Conservation (phyloP, 495 filamentous ascomycete species). For the Hypoxylon rickii region DNA sequence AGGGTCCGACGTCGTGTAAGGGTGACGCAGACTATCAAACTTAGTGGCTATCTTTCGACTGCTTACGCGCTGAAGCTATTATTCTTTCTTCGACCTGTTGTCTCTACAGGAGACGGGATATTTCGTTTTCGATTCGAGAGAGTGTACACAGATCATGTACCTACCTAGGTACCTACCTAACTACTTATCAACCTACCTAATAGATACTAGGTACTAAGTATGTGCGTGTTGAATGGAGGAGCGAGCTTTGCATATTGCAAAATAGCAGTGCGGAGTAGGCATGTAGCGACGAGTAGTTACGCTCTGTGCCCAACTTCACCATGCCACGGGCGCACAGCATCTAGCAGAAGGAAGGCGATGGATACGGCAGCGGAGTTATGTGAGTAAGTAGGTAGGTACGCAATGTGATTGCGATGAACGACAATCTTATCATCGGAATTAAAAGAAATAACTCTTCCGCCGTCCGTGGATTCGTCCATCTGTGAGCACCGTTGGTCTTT, state of each 20-base stretch:
- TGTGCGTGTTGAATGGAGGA: no score
- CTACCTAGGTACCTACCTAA: no score
- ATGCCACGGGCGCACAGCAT: background rate
- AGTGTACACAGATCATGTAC: no score
- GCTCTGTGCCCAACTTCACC: slow-evolving; percentile 1
- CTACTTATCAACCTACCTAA: no score
- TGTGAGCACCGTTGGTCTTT: no score
- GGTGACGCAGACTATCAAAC: slow-evolving; percentile 15
- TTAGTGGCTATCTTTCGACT: background rate
- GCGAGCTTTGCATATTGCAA: no score
- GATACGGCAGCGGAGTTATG: background rate
- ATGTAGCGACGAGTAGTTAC: background rate
- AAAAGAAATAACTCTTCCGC: slow-evolving; percentile 19
- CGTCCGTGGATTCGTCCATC: slow-evolving; percentile 5
- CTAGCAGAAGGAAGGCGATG: no score
- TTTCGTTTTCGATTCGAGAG: background rate
- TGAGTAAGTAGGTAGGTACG: slow-evolving; percentile 4
- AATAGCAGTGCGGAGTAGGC: background rate
- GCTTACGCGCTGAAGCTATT: slow-evolving; percentile 2
- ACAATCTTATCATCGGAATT: slow-evolving; percentile 19
- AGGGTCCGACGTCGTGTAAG: slow-evolving; percentile 24
- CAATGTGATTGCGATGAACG: slow-evolving; percentile 11
- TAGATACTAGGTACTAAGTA: no score
- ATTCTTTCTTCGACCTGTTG: background rate
- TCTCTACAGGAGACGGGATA: no score